phyloP scores from a whole-genome alignment of 345 rosid species.

The Eutrema yunnanense region DNA sequence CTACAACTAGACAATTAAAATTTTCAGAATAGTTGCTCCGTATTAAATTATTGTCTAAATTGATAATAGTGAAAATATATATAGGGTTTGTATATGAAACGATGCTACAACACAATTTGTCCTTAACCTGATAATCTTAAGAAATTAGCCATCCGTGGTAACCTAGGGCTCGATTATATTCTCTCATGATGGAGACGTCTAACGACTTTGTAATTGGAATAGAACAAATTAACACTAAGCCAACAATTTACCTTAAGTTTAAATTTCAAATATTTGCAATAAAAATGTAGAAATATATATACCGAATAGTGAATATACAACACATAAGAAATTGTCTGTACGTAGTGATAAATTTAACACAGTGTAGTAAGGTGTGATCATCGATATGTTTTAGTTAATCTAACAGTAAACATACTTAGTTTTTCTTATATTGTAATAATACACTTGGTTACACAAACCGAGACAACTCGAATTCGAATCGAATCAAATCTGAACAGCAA shows the following conservation, averaged over 20 bases:
- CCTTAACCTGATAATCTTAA: background rate
- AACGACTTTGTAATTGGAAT: background rate
- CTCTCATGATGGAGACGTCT: background rate
- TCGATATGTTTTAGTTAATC: background rate
- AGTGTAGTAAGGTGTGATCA: background rate
- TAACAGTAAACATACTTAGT: background rate
- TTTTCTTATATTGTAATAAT: background rate
- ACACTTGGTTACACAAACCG: background rate
- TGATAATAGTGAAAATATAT: too few relatives aligned
- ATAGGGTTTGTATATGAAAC: background rate
- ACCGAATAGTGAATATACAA: background rate
- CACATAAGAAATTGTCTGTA: background rate
- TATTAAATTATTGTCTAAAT: too few relatives aligned
- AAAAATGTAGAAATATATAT: background rate
- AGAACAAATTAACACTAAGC: background rate
- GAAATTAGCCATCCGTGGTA: background rate
- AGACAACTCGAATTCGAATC: constrained; percentile 19
- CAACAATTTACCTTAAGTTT: background rate
- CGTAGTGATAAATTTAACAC: background rate
- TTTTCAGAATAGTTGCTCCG: too few relatives aligned
- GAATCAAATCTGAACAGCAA: constrained; percentile 5
- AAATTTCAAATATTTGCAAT: background rate
- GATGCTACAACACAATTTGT: background rate
- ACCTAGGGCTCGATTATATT: background rate
- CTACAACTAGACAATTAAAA: too few relatives aligned